A percentile compares a stretch with the other conserved stretches of the same genome.
Conservation (phyloP, 192 early-diverging fungal species). For the Linnemannia hyalina region DNA sequence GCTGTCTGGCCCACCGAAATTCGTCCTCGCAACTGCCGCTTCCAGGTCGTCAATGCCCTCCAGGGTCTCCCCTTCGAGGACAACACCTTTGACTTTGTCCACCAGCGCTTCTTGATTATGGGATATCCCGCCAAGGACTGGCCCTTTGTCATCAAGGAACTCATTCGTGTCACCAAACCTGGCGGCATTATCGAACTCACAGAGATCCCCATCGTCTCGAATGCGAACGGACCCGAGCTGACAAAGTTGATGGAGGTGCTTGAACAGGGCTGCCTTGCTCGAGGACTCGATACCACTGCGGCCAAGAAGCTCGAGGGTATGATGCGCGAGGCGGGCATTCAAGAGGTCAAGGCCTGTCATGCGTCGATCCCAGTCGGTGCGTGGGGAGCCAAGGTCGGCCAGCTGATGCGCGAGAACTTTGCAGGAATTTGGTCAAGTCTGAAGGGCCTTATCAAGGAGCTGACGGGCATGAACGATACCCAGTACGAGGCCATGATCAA, state of each 20-base stretch:
- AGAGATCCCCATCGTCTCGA: conserved; percentile 51
- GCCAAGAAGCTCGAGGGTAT: conserved; percentile 42
- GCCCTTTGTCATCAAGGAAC: conserved; percentile 58
- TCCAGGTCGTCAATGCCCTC: conserved; percentile 42
- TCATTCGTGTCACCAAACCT: conserved; percentile 66
- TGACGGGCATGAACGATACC: conserved; percentile 35
- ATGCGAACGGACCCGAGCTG: conserved; percentile 47
- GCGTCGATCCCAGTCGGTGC: conserved; percentile 44
- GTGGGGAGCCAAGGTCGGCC: conserved; percentile 51
- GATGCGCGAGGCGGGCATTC: conserved; percentile 29
- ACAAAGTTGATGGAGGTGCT: conserved; percentile 37
- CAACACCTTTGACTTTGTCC: conserved; percentile 67
- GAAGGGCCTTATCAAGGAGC: conserved; percentile 43
- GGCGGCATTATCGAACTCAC: conserved; percentile 65
- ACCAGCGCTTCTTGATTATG: conserved; percentile 57
- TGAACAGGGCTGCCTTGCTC: conserved; percentile 27
- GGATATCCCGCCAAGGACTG: conserved; percentile 58
- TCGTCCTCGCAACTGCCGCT: conserved; percentile 53
- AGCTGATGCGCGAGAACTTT: conserved; percentile 50
- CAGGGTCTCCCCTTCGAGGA: conserved; percentile 58
- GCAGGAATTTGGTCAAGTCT: conserved; percentile 49
- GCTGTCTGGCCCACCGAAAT: conserved; percentile 56
- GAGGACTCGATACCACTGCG: conserved; percentile 39
- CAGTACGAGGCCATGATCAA: conserved; percentile 50
- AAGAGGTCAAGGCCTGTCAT: conserved; percentile 32